Evolutionary conservation across 352 stramenopile genomes (phyloP).

Genomic region (Peronospora farinosa): DNA sequence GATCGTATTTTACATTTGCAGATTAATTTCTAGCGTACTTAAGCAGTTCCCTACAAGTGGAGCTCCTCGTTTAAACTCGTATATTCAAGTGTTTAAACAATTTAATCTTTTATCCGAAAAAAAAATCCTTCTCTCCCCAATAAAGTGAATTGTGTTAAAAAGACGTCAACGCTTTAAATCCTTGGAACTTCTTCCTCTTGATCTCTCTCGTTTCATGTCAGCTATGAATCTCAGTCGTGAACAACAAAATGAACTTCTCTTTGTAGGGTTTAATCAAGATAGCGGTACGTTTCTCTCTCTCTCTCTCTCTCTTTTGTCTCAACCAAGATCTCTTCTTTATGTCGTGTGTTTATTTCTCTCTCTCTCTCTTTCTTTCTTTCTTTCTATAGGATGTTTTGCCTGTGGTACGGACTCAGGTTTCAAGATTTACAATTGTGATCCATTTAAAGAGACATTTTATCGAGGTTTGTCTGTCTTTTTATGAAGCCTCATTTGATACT

Average conservation of each 20-base stretch:
- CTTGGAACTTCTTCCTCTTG: too few relatives aligned
- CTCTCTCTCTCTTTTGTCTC: not conserved
- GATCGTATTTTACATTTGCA: too few relatives aligned
- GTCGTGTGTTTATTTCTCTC: not conserved
- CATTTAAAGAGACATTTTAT: slow-evolving; percentile 96
- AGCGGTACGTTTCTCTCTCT: slow-evolving; percentile 43
- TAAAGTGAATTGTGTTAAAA: too few relatives aligned
- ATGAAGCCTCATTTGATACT: not conserved
- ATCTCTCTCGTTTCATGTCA: slow-evolving; percentile 25
- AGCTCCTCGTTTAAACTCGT: too few relatives aligned
- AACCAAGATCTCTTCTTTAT: not conserved
- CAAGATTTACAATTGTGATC: slow-evolving; percentile 98
- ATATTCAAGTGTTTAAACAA: too few relatives aligned
- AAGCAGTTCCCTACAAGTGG: too few relatives aligned
- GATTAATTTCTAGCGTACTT: too few relatives aligned
- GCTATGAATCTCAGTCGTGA: slow-evolving; percentile 84
- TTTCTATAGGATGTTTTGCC: slow-evolving; percentile 82
- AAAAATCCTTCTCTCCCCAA: too few relatives aligned
- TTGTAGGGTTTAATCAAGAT: slow-evolving; percentile 94
- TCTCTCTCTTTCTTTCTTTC: not conserved
- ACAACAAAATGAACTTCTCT: slow-evolving; percentile 91
- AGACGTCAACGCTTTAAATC: too few relatives aligned
- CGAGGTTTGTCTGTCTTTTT: slow-evolving; percentile 48
- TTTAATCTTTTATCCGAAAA: too few relatives aligned
- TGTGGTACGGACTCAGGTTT: slow-evolving; percentile 95